Evolutionary conservation across 2,329 filamentous ascomycete species (phyloP), one percentile per base, ranked within the genome.

Genomic region (Nemania abortiva): DNA sequence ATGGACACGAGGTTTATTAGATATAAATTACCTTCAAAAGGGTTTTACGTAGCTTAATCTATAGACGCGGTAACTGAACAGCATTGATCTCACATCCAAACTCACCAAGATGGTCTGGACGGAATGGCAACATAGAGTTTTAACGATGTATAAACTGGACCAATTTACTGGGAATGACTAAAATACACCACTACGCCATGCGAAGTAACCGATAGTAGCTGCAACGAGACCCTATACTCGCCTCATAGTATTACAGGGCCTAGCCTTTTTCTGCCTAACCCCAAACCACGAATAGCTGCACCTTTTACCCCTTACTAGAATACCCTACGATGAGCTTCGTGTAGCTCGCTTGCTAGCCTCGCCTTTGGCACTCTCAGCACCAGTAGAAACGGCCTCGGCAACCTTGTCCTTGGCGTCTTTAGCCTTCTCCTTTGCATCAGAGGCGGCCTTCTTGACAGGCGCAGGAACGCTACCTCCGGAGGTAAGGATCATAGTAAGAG

Each of bases 341-440:
- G 86, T 87, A 69, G 82, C 81, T 73, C 88, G 87, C 86, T 89
- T 90, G 78, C 81, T 88, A 34, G 82, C 85, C 86, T 95, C 92
- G 63, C 87, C 89, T 86, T 96, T 95, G 74, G 90, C 90, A 66
- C 92, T 89, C 70, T 94, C 92, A 63, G 90, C 89, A 63, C 89
- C 89, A 58, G 87, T 85, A 49, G 89, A 78, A 20, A 86, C 84
- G 61, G 88, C 87, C 79, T 89, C 85, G 22, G 85, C 82, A 67
- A 83, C 86, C 89, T 97, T 93, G 74, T 89, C 91, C 83, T 93
- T 94, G 76, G 90, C 91, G 54, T 92, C 90, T 76, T 90, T 90
- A 60, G 89, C 90, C 86, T 95, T 91, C 76, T 88, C 89, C 88
- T 93, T 89, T 67, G 81, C 85, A 70, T 88, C 85, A 31, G 79